Base-by-base conservation (phyloP, 225 moss, liverwort and hornwort genomes). In the Marchantia paleacea region DNA sequence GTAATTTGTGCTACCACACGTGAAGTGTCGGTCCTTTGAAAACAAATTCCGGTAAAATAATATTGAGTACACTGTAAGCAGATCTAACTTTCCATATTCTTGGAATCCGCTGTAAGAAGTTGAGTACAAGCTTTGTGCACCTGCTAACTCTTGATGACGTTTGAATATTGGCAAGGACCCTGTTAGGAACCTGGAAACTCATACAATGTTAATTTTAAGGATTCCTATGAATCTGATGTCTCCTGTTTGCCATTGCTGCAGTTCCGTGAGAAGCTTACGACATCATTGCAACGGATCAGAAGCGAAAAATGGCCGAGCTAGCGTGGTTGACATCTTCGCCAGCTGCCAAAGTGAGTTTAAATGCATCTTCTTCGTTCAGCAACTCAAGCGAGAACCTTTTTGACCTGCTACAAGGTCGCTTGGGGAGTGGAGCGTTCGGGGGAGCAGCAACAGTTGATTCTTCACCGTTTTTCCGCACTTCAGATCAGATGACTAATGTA, bases 321-420 rank as follows among this genome's bases (percentile, higher is more conserved):
- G 80, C 82, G 5, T 87, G 87, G 87, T 71, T 82, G 78, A 82
- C 82, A 18, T 81, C 84, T 55, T 80, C 84, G 52, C 71, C 84
- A 31, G 83, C 81, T 7, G 83, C 80, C 63, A 70, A 78, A 20
- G 60, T 81, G 12, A 74, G 67, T 6, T 62, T 54, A 8, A 83
- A 74, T 1, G 83, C 68, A 55, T 53, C 70, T 0, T 57, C 79
- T 28, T 67, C 87, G 6, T 80, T 84, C 68, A 85, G 70, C 75
- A 75, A 70, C 29, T 80, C 85, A 8, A 85, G 70, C 65, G 92
- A 95, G 54, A 92, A 90, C 73, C 78, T 92, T 10, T 92, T 89
- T 83, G 95, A 93, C 75, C 86, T 95, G 26, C 84, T 95, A 28
- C 94, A 95, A 80, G 89, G 89, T 25, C 87, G 91, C 20, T 24